Base-by-base conservation (phyloP, 306 rosid genomes). In the Phaseolus lunatus region DNA sequence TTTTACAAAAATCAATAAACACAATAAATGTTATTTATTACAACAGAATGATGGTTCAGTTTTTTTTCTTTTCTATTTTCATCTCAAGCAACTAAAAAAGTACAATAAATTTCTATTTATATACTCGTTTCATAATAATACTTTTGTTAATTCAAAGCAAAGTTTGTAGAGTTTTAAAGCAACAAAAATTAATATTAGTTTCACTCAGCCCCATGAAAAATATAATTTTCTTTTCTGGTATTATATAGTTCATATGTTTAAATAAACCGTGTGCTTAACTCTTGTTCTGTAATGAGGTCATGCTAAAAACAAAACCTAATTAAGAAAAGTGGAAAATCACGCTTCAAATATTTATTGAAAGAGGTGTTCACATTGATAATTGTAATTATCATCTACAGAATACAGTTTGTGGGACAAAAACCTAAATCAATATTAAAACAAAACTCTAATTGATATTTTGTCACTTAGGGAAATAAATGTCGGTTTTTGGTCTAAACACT, bases 201-300 rank as follows among this genome's bases (percentile, higher is more conserved):
- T 70, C 61, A 49, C 61, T 49, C 5, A 2, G 43, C 4, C 19
- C 58, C 7, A 68, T 15, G 23, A 45, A 68, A 43, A 67, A 13
- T 13, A 13, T 23, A 1, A 4, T 67, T 43, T 2, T 39, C 19
- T 43, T 63, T 1, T 63, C 18, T 3, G 24, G 27, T 64, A 11
- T 64, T 18, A 18, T 5, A 31, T 64, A 11, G 10, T 2, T 35
- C 26, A 14, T 20, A 19, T 66, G n/a, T 39, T 22, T 66, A 22
- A 66, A 31, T 66, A 66, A 66, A 66, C 72, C 22, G 72, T 41
- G 72, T 20, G 53, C 53, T 66, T 11, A 66, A 66, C 35, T 66
- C 53, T 13, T 66, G 53, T 66, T 66, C 41, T 11, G 70, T 18
- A 19, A 43, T 43, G 19, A 39, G 19, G 19, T 41, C 12, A 39